Evolutionary conservation across 1,284 basidiomycete species (phyloP).

Genomic region (Melampsora allii-populina): DNA sequence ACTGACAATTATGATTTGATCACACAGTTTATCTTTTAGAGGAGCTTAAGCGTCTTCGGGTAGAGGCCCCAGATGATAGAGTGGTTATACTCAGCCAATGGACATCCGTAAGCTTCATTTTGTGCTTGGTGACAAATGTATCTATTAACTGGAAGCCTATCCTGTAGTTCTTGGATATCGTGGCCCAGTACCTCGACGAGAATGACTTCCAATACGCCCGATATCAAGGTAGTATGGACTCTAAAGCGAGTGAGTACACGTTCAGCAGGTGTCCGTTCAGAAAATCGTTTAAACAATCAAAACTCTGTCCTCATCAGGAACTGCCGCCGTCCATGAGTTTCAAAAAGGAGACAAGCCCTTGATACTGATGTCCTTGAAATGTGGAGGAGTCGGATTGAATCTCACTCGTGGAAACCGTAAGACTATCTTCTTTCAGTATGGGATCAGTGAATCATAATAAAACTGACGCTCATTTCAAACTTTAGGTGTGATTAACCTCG

Average conservation of each 20-base stretch:
- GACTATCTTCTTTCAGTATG: background rate
- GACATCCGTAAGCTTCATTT: conserved; percentile 56
- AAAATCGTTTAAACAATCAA: no score
- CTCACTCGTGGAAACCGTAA: conserved; percentile 28
- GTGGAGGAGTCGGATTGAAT: conserved; percentile 52
- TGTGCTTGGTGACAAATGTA: background rate
- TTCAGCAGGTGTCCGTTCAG: background rate
- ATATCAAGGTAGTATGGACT: conserved; percentile 55
- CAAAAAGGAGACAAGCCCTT: conserved; percentile 49
- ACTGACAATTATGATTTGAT: background rate
- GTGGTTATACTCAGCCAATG: conserved; percentile 63
- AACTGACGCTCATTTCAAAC: background rate
- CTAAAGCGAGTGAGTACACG: conserved; percentile 46
- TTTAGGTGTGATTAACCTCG: conserved; percentile 61
- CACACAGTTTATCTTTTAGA: conserved; percentile 7
- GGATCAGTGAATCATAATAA: background rate
- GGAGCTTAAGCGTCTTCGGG: background rate
- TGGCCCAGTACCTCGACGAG: conserved; percentile 1
- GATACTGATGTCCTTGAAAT: conserved; percentile 55
- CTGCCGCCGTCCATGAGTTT: conserved; percentile 45
- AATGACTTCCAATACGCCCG: conserved; percentile 59
- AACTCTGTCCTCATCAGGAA: no score
- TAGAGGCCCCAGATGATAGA: conserved; percentile 61
- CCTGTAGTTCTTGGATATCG: conserved; percentile 9
- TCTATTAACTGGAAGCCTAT: background rate